These are phyloP conservation scores for Oenanthe javanica DNA, from an alignment of 140 eudicot species.

Conservation along the genomic window DNA sequence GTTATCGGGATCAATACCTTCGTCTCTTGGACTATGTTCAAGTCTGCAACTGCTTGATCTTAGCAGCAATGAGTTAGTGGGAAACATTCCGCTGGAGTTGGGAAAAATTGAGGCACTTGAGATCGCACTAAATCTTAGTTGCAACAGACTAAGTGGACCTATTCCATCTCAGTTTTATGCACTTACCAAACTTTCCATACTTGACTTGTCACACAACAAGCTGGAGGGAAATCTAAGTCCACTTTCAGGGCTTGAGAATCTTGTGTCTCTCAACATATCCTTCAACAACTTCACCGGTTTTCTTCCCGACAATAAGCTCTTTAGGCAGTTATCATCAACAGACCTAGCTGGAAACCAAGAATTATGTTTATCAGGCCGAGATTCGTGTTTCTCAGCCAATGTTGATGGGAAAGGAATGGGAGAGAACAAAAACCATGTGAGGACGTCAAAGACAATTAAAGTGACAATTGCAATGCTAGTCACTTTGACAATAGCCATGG, in stretches of 20 bases:
- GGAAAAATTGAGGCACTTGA: constrained; percentile 60
- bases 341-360: constrained; percentile 54
- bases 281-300: constrained; percentile 60
- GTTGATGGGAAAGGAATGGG: constrained; percentile 21
- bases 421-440: constrained; percentile 19
- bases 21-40: constrained; percentile 59
- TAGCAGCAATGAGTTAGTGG: constrained; percentile 48
- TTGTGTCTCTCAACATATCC: constrained; percentile 59
- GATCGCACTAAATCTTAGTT: constrained; percentile 55
- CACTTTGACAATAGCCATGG: constrained; percentile 54
- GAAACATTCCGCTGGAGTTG: constrained; percentile 47
- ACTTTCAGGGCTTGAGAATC: constrained; percentile 48
- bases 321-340: constrained; percentile 44
- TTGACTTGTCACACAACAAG: constrained; percentile 62
- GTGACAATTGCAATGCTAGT: constrained; percentile 55
- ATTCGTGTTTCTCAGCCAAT: constrained; percentile 47
- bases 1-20: constrained; percentile 56
- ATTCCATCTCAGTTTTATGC: constrained; percentile 53
- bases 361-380: constrained; percentile 50
- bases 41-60: constrained; percentile 75
- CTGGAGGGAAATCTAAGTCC: constrained; percentile 49
- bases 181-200: constrained; percentile 58
- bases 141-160: constrained; percentile 47
- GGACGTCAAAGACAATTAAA: constrained; percentile 36
- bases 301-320: constrained; percentile 68